These are phyloP conservation scores for Pilatotrama ljubarskyi DNA, from an alignment of 768 basidiomycete genomes.

Conservation along the genomic window DNA sequence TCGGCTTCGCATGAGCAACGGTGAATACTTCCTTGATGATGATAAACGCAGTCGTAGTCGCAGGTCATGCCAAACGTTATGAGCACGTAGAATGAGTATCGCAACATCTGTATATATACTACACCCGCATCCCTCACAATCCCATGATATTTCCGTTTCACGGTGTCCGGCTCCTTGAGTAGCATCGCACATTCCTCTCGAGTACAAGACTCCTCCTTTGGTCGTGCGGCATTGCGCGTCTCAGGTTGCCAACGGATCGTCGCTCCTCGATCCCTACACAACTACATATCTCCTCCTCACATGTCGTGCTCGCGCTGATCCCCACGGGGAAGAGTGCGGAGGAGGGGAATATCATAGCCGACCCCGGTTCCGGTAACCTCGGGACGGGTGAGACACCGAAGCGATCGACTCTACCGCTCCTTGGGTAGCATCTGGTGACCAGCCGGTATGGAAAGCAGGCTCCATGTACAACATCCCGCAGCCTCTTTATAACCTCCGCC, in stretches of 20 bases:
- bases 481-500: neutral
- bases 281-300: too few species aligned
- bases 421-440: neutral
- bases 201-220: too few species aligned
- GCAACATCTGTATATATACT: slow-evolving; percentile 21
- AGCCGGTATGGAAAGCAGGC: neutral
- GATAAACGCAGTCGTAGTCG: neutral
- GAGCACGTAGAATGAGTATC: slow-evolving; percentile 18
- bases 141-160: neutral
- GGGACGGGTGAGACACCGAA: slow-evolving; percentile 2
- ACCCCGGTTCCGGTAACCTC: neutral
- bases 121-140: slow-evolving; percentile 9
- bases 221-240: too few species aligned
- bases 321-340: slow-evolving; percentile 2
- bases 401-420: neutral
- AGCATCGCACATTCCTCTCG: neutral
- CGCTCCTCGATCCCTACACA: too few species aligned
- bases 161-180: neutral
- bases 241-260: too few species aligned
- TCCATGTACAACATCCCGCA: neutral
- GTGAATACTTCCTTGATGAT: slow-evolving; percentile 1
- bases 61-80: slow-evolving; percentile 4
- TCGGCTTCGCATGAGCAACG: slow-evolving; percentile 68
- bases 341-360: neutral
- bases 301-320: neutral